Percentiles rank a stretch among this genome's conserved stretches.
These are phyloP conservation scores for Yamadazyma aaseri DNA, from an alignment of 1,139 yeast species.

Conservation along the genomic window DNA sequence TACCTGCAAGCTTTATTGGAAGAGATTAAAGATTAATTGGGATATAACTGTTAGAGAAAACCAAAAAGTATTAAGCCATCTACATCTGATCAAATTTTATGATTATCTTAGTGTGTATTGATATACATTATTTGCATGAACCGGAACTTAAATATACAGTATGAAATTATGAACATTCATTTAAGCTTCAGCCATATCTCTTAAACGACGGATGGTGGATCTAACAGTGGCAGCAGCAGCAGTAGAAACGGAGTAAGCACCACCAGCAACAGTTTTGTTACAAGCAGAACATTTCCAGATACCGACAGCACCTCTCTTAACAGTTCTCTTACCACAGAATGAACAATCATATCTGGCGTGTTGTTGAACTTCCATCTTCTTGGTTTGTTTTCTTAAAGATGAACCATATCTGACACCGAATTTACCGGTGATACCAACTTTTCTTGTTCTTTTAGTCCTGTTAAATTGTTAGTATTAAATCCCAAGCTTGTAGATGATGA, in stretches of 20 bases:
- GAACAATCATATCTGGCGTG: slow-evolving; percentile 99
- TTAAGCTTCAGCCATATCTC: slow-evolving; percentile 99
- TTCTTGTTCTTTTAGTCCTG: slow-evolving; percentile 99
- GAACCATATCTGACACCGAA: slow-evolving; percentile 99
- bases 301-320: slow-evolving; percentile 98
- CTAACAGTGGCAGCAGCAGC: slow-evolving; percentile 99
- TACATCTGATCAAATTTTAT: too few species aligned
- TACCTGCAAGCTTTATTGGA: too few species aligned
- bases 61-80: too few species aligned
- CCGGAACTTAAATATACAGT: slow-evolving; percentile 19
- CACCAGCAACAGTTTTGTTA: slow-evolving; percentile 98
- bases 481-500: not conserved
- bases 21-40: too few species aligned
- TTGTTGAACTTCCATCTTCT: slow-evolving; percentile 98
- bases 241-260: slow-evolving; percentile 99
- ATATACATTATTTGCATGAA: slow-evolving; percentile 9
- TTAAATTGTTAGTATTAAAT: slow-evolving; percentile 38
- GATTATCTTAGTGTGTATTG: slow-evolving; percentile 2
- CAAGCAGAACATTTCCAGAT: slow-evolving; percentile 98
- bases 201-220: slow-evolving; percentile 99
- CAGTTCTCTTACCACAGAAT: slow-evolving; percentile 99
- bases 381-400: slow-evolving; percentile 99
- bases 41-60: too few species aligned
- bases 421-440: slow-evolving; percentile 99
- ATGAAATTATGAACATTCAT: slow-evolving; percentile 13